These are phyloP conservation scores for Metschnikowia matae DNA, from an alignment of 805 yeast genomes.

Conservation along the genomic window DNA sequence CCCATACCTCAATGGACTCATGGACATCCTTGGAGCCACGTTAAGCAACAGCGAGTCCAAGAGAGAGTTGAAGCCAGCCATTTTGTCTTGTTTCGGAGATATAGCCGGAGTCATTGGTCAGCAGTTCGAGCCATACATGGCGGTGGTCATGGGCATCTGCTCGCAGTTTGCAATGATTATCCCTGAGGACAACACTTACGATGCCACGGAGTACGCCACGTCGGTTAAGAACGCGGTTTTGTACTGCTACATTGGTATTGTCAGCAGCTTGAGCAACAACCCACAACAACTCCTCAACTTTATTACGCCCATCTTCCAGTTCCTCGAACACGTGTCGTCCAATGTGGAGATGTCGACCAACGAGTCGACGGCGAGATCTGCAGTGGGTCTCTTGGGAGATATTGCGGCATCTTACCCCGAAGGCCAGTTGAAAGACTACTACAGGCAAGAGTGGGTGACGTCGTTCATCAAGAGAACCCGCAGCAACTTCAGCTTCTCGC, in stretches of 20 bases:
- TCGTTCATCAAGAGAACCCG: slow-evolving; percentile 73
- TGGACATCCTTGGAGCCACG: slow-evolving; percentile 75
- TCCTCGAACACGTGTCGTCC: slow-evolving; percentile 54
- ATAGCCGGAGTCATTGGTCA: slow-evolving; percentile 84
- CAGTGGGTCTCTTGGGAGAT: slow-evolving; percentile 91
- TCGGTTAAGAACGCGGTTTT: slow-evolving; percentile 81
- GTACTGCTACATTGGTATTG: slow-evolving; percentile 93
- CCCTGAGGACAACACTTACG: slow-evolving; percentile 66
- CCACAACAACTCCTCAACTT: slow-evolving; percentile 65
- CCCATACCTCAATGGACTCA: slow-evolving; percentile 74
- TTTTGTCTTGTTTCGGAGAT: slow-evolving; percentile 92
- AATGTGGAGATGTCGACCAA: slow-evolving; percentile 58
- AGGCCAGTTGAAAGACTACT: slow-evolving; percentile 67
- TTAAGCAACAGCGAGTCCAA: slow-evolving; percentile 64
- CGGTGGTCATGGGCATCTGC: slow-evolving; percentile 76
- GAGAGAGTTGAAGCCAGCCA: slow-evolving; percentile 80
- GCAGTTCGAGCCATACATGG: slow-evolving; percentile 70
- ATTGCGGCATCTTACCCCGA: slow-evolving; percentile 80
- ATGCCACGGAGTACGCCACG: slow-evolving; percentile 70
- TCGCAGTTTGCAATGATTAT: slow-evolving; percentile 57
- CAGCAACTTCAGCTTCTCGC: slow-evolving; percentile 54
- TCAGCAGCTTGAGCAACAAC: slow-evolving; percentile 75
- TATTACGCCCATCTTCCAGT: slow-evolving; percentile 65
- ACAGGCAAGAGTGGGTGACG: slow-evolving; percentile 73
- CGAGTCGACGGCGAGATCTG: slow-evolving; percentile 74